Percentiles rank a stretch among this genome's conserved stretches.
phyloP scores from a whole-genome alignment of 441 rosid species.

The Lepidium campestre region DNA sequence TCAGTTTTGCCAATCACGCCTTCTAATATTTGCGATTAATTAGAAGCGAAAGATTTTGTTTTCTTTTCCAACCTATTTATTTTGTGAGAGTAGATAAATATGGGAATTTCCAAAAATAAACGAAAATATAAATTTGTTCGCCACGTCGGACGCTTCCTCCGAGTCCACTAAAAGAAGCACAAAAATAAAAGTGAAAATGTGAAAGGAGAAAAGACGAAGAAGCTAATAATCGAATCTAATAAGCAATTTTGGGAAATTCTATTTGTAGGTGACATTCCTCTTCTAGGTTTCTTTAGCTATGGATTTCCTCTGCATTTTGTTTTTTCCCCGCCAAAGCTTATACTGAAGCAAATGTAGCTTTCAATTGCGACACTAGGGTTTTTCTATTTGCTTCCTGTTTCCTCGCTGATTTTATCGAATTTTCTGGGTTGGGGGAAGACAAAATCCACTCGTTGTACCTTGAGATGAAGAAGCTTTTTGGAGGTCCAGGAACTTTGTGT shows the following conservation, averaged over 20 bases:
- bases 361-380: conserved; percentile 31
- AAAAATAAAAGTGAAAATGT: conserved; percentile 4
- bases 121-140: neutral
- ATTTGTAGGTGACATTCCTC: neutral
- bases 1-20: no score
- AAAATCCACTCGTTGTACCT: neutral
- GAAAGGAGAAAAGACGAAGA: conserved; percentile 6
- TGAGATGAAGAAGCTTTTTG: conserved; percentile 71
- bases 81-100: no score
- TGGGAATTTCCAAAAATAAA: no score
- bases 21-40: no score
- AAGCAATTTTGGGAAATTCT: neutral
- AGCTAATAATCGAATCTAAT: conserved; percentile 14
- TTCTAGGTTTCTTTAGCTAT: neutral
- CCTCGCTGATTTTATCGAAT: neutral
- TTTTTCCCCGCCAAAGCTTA: neutral
- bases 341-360: conserved; percentile 7
- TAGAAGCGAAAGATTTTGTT: no score
- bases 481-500: conserved; percentile 80
- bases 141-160: conserved; percentile 13
- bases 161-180: conserved; percentile 12
- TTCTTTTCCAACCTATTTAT: no score
- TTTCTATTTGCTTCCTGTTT: neutral
- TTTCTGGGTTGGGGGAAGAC: conserved; percentile 1
- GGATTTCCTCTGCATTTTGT: neutral